A percentile compares a stretch with the other conserved stretches of the same genome.
Conservation (phyloP, 495 filamentous ascomycete genomes). For the Melanomma pulvis-pyrius region DNA sequence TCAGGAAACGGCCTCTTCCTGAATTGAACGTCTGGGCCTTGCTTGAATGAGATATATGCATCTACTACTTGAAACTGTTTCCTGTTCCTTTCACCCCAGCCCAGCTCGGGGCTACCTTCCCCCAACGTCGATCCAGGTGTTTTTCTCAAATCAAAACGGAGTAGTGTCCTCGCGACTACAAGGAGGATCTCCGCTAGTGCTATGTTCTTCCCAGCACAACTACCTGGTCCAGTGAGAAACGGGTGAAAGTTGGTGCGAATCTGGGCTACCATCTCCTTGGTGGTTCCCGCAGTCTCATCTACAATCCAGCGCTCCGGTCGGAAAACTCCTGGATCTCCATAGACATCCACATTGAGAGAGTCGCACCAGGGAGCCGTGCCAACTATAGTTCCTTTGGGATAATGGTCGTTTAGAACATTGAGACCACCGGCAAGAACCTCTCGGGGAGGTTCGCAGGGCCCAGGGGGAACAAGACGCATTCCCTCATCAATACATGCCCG, state of each 20-base stretch:
- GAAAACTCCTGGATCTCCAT: conserved; percentile 7
- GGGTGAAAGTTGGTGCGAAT: conserved; percentile 14
- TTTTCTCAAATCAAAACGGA: neutral
- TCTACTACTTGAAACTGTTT: neutral
- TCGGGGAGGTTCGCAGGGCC: conserved; percentile 58
- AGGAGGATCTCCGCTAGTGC: conserved; percentile 47
- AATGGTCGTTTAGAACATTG: conserved; percentile 52
- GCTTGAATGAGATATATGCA: neutral
- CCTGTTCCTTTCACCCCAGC: neutral
- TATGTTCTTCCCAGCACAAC: conserved; percentile 57
- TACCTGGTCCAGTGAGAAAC: conserved; percentile 54
- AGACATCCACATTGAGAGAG: conserved; percentile 17
- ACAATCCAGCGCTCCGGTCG: conserved; percentile 37
- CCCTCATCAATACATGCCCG: conserved; percentile 66
- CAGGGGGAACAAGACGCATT: conserved; percentile 67
- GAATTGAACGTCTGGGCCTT: neutral
- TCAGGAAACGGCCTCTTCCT: too few relatives aligned
- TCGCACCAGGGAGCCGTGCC: conserved; percentile 17
- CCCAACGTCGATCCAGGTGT: neutral
- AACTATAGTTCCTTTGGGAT: conserved; percentile 51
- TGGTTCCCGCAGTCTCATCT: conserved; percentile 14
- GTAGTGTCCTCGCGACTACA: neutral
- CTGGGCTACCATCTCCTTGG: neutral
- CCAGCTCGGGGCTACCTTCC: neutral
- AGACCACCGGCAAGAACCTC: conserved; percentile 64